Percentiles rank a stretch among this genome's conserved stretches.
phyloP scores from a whole-genome alignment of 2,329 filamentous ascomycete species.

The Aspergillus texensis region DNA sequence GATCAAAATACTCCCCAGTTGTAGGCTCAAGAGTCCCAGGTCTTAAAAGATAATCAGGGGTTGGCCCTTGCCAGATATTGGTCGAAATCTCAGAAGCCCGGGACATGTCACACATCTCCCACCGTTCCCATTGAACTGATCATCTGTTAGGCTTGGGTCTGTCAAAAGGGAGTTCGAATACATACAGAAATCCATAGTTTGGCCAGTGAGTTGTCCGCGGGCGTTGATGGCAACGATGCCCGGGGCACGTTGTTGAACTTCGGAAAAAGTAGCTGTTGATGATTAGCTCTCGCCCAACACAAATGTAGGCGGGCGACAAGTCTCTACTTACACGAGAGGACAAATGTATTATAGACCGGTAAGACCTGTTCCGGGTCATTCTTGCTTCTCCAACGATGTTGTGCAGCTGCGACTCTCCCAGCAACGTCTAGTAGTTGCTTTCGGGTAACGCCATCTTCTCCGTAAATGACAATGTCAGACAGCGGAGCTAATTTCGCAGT shows the following conservation, averaged over 20 bases:
- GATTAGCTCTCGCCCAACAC: constrained; percentile 23
- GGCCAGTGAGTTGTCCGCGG: constrained; percentile 70
- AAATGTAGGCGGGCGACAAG: constrained; percentile 11
- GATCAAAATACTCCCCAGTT: constrained; percentile 67
- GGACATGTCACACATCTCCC: constrained; percentile 94
- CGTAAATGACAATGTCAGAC: constrained; percentile 92
- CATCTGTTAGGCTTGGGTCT: constrained; percentile 14
- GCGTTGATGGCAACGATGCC: constrained; percentile 77
- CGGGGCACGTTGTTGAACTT: constrained; percentile 71
- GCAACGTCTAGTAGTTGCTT: constrained; percentile 68
- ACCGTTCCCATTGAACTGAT: constrained; percentile 74
- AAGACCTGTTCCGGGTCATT: constrained; percentile 59
- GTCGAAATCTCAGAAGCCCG: constrained; percentile 82
- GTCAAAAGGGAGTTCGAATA: constrained; percentile 11
- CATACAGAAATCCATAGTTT: constrained; percentile 80
- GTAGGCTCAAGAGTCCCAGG: constrained; percentile 43
- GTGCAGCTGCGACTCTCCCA: constrained; percentile 70
- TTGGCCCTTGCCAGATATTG: constrained; percentile 90
- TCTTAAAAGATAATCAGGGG: constrained; percentile 67
- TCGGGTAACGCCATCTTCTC: constrained; percentile 66
- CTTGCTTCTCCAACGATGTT: constrained; percentile 71
- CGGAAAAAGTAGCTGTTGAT: constrained; percentile 63
- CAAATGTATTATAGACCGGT: constrained; percentile 81
- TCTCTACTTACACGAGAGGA: constrained; percentile 59
- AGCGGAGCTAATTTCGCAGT: constrained; percentile 82